Evolutionary conservation across 1,284 basidiomycete genomes (phyloP), one percentile per base, ranked within the genome.

Genomic region (Mycosarcoma mackinlayi): DNA sequence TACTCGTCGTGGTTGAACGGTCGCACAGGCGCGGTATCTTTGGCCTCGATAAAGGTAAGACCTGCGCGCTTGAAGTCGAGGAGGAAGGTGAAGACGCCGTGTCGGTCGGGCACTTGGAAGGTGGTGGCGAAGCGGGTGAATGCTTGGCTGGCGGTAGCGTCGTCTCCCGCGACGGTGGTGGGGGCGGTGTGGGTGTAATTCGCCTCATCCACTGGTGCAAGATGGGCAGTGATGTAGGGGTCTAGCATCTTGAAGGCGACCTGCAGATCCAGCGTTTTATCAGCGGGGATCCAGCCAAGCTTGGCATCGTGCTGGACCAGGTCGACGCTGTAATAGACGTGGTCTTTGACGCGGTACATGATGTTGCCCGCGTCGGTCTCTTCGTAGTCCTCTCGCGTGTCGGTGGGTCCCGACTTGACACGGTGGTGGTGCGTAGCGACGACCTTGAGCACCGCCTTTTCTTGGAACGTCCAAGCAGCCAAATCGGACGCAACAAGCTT

Each of bases 181-280:
- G 24, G 37, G 1, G 42, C 33, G 42, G 42, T 13, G 24, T 39
- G 24, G 4, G 60, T 64, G 6, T 44, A 44, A 40, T 62, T 55
- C 16, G 33, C 33, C 9, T 37, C 5, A 16, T 50, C 52, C 24
- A 69, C 37, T 0, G 75, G 53, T 14, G 58, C 23, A 1, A 80
- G 73, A 18, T 65, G 55, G 1, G 68, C 64, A 1, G 78, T 80
- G 40, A 81, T 73, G 61, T 78, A 80, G 0, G 80, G 95, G 83
- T 98, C 96, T 38, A 98, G 88, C 95, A 98, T 98, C 25, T 92
- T 93, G 83, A 98, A 96, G 75, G 95, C 93, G 50, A 98, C 87
- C 79, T 98, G 95, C 18, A 98, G 78, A 82, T 96, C 92, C 10
- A 85, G 85, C 52, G 91, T 81, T 25, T 86, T 87, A 4, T 88